Percentiles rank a stretch among this genome's conserved stretches.
These are phyloP conservation scores for Neopestalotiopsis sp. DNA, from an alignment of 2,329 filamentous ascomycete species.

Conservation along the genomic window DNA sequence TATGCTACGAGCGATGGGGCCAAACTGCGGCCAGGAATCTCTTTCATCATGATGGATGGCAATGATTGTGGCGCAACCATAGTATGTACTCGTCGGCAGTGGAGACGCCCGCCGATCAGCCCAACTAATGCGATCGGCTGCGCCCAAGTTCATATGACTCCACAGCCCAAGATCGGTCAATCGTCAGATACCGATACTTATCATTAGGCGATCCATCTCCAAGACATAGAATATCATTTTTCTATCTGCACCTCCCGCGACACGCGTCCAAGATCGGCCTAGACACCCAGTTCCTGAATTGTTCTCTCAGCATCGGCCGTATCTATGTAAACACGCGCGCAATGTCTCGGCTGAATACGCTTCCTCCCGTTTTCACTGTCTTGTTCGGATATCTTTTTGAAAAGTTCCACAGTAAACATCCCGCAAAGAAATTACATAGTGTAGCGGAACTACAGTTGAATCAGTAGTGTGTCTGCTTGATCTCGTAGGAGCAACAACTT, in stretches of 20 bases:
- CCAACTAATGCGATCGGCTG: not conserved
- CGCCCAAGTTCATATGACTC: not conserved
- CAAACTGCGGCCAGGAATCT: no score
- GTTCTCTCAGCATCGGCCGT: not conserved
- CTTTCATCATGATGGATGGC: no score
- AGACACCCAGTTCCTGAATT: not conserved
- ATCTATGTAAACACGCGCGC: not conserved
- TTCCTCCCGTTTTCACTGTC: not conserved
- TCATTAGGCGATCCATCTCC: not conserved
- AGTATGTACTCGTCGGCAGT: not conserved
- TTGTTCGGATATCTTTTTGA: not conserved
- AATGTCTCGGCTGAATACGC: not conserved
- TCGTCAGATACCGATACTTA: not conserved
- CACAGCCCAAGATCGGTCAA: not conserved
- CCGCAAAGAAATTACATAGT: slow-evolving; percentile 14
- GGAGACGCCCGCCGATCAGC: not conserved
- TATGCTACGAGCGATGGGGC: no score
- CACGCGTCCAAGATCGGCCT: not conserved
- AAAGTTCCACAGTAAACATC: not conserved
- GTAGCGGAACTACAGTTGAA: slow-evolving; percentile 12
- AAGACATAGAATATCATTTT: not conserved
- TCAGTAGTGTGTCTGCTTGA: not conserved
- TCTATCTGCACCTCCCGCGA: no score
- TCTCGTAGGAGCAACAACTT: slow-evolving; percentile 19
- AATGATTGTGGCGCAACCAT: not conserved